Base-by-base conservation (phyloP, 2,329 filamentous ascomycete species). In the Penicillium olsonii region DNA sequence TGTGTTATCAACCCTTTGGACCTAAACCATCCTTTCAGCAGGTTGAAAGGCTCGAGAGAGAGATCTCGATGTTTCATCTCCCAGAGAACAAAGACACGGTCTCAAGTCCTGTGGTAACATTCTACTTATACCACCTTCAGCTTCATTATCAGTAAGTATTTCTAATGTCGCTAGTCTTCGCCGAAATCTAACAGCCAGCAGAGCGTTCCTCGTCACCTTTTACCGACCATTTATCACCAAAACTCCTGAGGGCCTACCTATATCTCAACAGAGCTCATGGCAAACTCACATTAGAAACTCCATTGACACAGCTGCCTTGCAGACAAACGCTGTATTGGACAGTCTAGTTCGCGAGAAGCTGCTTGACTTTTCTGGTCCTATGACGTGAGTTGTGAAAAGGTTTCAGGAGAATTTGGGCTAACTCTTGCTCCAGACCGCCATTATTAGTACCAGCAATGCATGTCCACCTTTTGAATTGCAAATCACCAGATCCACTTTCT, bases 401-500 rank as follows among this genome's bases (percentile, higher is more conserved):
- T 10, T 14, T 5, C n/a, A 4, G 5, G 3, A 26, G n/a, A 10
- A 14, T 17, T n/a, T 24, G 18, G 2, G 29, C 41, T 42, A n/a
- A 33, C 15, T 22, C 37, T 34, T 11, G 27, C n/a, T 37, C 5
- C 10, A 65, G 62, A 11, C 59, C 62, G 3, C 59, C 63, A 1
- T 56, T 64, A 3, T 45, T 69, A 14, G 60, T 69, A 15, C 65
- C 66, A 2, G 66, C 64, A 4, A 69, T 69, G 66, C 66, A 69
- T 38, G 60, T 55, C 10, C 63, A 69, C 42, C 56, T 68, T 2
- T 55, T 65, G 9, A 60, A 60, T 18, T 68, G 62, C 54, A 62
- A 60, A 42, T 58, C 54, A 4, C 44, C 48, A 14, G 53, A 57
- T 15, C 37, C 57, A 1, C 53, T 68, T 4, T 60, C 61, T 3